Conservation (phyloP, 1,284 basidiomycete genomes). For the Rhodotorula sp. region DNA sequence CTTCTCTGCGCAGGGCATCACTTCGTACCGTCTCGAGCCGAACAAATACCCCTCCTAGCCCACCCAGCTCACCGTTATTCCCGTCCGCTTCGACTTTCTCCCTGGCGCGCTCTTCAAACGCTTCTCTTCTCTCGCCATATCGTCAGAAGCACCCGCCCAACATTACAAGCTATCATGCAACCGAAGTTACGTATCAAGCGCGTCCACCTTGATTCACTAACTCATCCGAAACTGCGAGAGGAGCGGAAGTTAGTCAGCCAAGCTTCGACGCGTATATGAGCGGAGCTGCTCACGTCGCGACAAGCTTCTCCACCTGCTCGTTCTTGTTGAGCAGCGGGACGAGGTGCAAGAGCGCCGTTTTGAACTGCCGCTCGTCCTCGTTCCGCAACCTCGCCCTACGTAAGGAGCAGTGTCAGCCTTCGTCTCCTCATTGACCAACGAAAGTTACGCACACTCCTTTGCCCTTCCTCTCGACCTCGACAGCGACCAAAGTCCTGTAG, state of each 20-base stretch:
- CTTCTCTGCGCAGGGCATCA: constrained; percentile 7
- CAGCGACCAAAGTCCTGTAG: constrained; percentile 5
- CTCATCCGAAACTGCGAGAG: constrained; percentile 8
- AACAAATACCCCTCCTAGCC: constrained; percentile 2
- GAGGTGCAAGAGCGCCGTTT: constrained; percentile 6
- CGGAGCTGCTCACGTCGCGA: constrained; percentile 9
- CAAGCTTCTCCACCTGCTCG: constrained; percentile 5
- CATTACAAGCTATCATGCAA: too few species aligned
- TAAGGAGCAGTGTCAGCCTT: too few species aligned
- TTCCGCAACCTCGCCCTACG: neutral
- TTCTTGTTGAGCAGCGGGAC: constrained; percentile 9
- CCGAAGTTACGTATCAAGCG: too few species aligned
- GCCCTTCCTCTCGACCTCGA: constrained; percentile 4
- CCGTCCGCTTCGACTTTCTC: neutral
- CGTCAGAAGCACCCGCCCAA: too few species aligned
- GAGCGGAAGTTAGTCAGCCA: neutral
- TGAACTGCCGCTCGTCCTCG: neutral
- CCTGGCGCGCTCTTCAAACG: neutral
- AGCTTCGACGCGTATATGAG: too few species aligned
- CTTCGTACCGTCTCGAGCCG: constrained; percentile 25
- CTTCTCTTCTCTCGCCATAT: neutral
- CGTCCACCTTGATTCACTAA: too few species aligned
- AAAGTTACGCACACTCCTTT: constrained; percentile 6
- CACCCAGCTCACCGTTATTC: neutral
- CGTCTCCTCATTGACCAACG: too few species aligned